Evolutionary conservation across 164 flowering plant genomes (phyloP).

Genomic region (Vitis vinifera): ASM3070453v1 NC_081811.1:19816501-19817000

Average conservation of each 20-base stretch:
- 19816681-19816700: conserved; percentile 34
- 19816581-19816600: conserved; percentile 39
- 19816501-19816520: conserved; percentile 85
- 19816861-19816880: conserved; percentile 34
- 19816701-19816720: conserved; percentile 39
- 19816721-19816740: conserved; percentile 35
- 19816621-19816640: conserved; percentile 85
- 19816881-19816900: conserved; percentile 22
- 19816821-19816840: conserved; percentile 91
- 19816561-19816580: conserved; percentile 31
- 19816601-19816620: conserved; percentile 58
- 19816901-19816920: conserved; percentile 29
- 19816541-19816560: conserved; percentile 25
- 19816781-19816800: conserved; percentile 95
- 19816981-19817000: conserved; percentile 98
- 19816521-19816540: conserved; percentile 58
- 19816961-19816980: conserved; percentile 90
- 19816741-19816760: conserved; percentile 50
- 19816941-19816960: conserved; percentile 99
- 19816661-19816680: conserved; percentile 55
- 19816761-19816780: conserved; percentile 70
- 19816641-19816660: conserved; percentile 94
- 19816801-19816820: conserved; percentile 84
- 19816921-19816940: conserved; percentile 53
- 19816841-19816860: conserved; percentile 57